phyloP scores from a whole-genome alignment of 2,329 filamentous ascomycete genomes.

The Aspergillus ibericus region DNA sequence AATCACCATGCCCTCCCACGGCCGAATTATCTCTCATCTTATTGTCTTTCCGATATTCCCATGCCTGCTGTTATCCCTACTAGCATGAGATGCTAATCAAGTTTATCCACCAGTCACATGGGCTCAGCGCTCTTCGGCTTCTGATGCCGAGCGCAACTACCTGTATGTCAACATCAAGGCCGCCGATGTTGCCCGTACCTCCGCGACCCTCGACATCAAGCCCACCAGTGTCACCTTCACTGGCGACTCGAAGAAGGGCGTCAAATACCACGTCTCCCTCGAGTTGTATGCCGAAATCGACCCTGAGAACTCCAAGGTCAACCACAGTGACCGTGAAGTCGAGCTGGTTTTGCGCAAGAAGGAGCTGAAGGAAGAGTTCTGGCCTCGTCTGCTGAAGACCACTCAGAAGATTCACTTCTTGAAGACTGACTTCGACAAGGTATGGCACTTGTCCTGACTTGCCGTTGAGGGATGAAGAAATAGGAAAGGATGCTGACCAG shows the following conservation, averaged over 20 bases:
- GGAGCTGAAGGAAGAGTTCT: constrained; percentile 90
- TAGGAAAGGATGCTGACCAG: constrained; percentile 15
- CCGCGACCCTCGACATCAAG: constrained; percentile 81
- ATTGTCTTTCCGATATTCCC: not conserved
- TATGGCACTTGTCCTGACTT: constrained; percentile 37
- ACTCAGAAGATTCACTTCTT: constrained; percentile 88
- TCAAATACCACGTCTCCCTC: constrained; percentile 80
- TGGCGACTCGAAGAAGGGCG: constrained; percentile 82
- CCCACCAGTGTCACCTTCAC: constrained; percentile 75
- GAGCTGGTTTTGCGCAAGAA: constrained; percentile 96
- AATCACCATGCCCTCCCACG: constrained; percentile 9
- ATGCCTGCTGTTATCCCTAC: constrained; percentile 4
- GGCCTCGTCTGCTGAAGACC: constrained; percentile 92
- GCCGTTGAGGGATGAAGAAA: not conserved
- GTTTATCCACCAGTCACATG: constrained; percentile 71
- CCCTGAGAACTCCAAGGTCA: constrained; percentile 74
- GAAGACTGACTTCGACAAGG: constrained; percentile 98
- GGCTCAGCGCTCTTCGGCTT: constrained; percentile 88
- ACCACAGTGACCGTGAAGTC: constrained; percentile 84
- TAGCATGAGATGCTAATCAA: constrained; percentile 6
- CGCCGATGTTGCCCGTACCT: constrained; percentile 74
- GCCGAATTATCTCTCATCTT: not conserved
- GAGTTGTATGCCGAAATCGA: constrained; percentile 93
- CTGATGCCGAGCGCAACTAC: constrained; percentile 84
- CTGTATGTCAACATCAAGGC: constrained; percentile 90